A percentile compares a stretch with the other conserved stretches of the same genome.
Evolutionary conservation across 441 rosid genomes (phyloP).

Genomic region (Gossypium gossypioides): DNA sequence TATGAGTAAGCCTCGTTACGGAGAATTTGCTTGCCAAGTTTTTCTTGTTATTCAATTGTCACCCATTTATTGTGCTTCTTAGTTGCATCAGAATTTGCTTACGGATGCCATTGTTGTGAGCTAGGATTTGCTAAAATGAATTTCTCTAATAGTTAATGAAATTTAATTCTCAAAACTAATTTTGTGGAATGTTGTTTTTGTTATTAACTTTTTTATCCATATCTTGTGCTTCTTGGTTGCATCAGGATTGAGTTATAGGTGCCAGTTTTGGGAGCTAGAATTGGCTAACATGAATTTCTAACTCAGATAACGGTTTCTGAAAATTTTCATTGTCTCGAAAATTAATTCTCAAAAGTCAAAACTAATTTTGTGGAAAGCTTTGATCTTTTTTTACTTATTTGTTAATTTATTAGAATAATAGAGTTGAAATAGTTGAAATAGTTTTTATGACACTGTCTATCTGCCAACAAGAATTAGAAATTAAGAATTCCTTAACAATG

Average conservation of each 20-base stretch:
- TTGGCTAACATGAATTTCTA: background rate
- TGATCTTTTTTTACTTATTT: background rate
- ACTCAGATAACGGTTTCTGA: background rate
- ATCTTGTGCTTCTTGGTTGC: background rate
- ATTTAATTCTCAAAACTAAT: too few relatives aligned
- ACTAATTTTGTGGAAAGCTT: background rate
- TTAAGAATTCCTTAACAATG: background rate
- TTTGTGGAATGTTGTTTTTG: background rate
- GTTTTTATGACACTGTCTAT: background rate
- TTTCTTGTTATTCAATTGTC: too few relatives aligned
- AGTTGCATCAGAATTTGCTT: too few relatives aligned
- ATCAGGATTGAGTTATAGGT: background rate
- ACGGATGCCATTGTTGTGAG: too few relatives aligned
- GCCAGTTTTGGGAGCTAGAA: background rate
- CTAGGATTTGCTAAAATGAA: too few relatives aligned
- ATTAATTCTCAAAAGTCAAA: background rate
- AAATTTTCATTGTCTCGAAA: background rate
- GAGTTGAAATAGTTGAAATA: background rate
- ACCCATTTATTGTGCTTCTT: too few relatives aligned
- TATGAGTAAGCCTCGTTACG: background rate
- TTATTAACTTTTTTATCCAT: background rate
- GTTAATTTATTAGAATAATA: background rate
- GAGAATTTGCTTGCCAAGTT: too few relatives aligned
- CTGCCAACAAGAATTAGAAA: background rate
- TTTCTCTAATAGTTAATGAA: too few relatives aligned